Evolutionary conservation across 805 yeast species (phyloP), one percentile per base, ranked within the genome.

Genomic region (Crinitomyces ghanaensis): DNA sequence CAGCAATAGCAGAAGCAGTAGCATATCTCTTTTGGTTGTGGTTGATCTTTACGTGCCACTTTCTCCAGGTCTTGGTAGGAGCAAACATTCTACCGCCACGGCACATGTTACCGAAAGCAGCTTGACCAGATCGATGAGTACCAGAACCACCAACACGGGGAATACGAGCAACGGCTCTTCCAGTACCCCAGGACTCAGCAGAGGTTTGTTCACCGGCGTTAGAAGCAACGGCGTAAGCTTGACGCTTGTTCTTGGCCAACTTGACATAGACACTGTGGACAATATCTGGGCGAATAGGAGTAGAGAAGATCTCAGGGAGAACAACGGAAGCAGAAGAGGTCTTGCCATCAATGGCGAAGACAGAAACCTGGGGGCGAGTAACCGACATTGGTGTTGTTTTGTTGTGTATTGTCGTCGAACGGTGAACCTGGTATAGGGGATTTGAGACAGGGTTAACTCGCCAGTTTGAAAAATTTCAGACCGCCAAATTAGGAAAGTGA

Each of bases 1-100:
- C 98, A 64, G 98, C 97, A 61, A 91, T 83, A 60, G 97, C 98
- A 54, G 98, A 88, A 62, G 96, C 97, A 56, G 97, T 88, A 53
- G 98, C 98, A 71, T 86, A 91, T 72, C 97, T 86, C 80, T 88
- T 88, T 76, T 91, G 95, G 84, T 88, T 88, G 71, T 85, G 95
- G 95, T 91, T 91, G 63, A 91, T 95, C 80, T 86, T 91, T 62
- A 91, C 93, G 85, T 91, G 93, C 98, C 98, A 91, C 74, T 78
- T 88, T 82, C 98, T 85, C 98, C 98, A 91, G 70, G 94, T 86
- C 79, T 91, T 91, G 70, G 98, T 91, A 68, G 98, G 98, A 70
- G 98, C 96, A 64, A 91, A 91, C 97, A 91, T 91, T 73, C 98
- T 94, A 76, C 98, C 98, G 69, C 96, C 96, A 72, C 98, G 88